phyloP scores from a whole-genome alignment of 805 yeast genomes.

The Candida easanensis region DNA sequence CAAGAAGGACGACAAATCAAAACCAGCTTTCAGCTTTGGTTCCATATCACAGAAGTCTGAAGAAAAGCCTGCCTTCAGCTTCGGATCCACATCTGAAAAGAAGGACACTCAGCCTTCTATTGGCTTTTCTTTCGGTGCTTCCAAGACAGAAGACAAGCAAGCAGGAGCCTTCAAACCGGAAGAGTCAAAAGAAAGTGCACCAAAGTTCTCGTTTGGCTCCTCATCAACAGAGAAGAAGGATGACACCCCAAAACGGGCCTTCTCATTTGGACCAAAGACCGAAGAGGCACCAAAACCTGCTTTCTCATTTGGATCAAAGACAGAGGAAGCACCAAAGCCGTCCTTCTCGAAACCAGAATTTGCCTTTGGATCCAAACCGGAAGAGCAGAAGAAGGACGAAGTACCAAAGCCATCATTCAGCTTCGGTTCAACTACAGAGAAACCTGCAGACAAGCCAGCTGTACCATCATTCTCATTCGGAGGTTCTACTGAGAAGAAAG shows the following conservation, averaged over 20 bases:
- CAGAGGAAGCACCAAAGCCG: too few relatives aligned
- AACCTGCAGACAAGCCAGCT: neutral
- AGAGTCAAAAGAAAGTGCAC: neutral
- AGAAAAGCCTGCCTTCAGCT: neutral
- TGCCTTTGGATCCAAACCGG: too few relatives aligned
- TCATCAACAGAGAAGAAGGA: constrained; percentile 11
- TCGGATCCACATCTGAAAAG: constrained; percentile 1
- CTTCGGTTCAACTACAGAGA: constrained; percentile 20
- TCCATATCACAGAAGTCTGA: neutral
- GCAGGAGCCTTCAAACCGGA: constrained; percentile 1
- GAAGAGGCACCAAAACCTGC: constrained; percentile 2
- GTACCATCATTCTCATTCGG: neutral
- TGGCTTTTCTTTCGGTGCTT: too few relatives aligned
- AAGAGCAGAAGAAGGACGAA: constrained; percentile 6
- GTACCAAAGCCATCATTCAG: constrained; percentile 1
- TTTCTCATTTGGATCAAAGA: constrained; percentile 12
- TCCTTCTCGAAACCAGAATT: too few relatives aligned
- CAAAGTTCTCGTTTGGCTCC: constrained; percentile 9
- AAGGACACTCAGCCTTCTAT: neutral
- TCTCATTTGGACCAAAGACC: constrained; percentile 8
- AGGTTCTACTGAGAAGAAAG: constrained; percentile 13
- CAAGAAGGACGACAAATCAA: constrained; percentile 1
- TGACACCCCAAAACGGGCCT: constrained; percentile 9
- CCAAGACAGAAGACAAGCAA: neutral
- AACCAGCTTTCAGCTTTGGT: neutral